Evolutionary conservation across 495 filamentous ascomycete genomes (phyloP), one percentile per base, ranked within the genome.

Genomic region (Hypoxylon cercidicola): DNA sequence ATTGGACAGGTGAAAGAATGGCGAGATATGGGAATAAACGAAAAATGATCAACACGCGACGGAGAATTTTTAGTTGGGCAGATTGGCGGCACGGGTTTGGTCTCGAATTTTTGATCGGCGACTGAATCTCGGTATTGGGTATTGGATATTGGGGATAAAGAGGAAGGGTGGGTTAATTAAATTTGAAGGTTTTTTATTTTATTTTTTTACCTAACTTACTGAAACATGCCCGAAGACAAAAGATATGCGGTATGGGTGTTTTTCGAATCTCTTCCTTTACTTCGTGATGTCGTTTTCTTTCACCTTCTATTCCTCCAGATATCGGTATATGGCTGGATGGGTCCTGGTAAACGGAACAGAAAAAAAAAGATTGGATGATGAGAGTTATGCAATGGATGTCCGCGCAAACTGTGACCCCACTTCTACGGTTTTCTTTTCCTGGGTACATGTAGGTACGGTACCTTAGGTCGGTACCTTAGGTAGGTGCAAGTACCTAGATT

Each of bases 51-150:
- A 68, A 63, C 65, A 68, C 65, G 65, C 65, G 65, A 68, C 65
- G 65, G 65, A 56, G 60, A 68, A 60, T 68, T 63, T 66, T 63
- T 60, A 55, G 50, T 49, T 59, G 41, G 39, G 28, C 16, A 19
- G 46, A 43, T 21, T 46, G 65, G 60, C 55, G 54, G 45, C 55
- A 62, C 55, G 60, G 7, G 65, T 44, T 56, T 43, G 65, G 65
- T 68, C 65, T 68, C 65, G 65, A 68, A 63, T 68, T 55, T 68
- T 19, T 23, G 60, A 68, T 68, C 65, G 65, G 60, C 65, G 55
- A 54, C 30, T 47, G 34, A 53, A 51, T 63, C 60, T 68, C 65
- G 65, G 60, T n/a, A n/a, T n/a, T n/a, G n/a, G n/a, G n/a, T n/a
- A n/a, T n/a, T n/a, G n/a, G n/a, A n/a, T 68, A 63, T 63, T 68